Percentiles rank a stretch among this genome's conserved stretches.
These are phyloP conservation scores for Starmerella apis DNA, from an alignment of 805 yeast genomes.

Conservation along the genomic window DNA sequence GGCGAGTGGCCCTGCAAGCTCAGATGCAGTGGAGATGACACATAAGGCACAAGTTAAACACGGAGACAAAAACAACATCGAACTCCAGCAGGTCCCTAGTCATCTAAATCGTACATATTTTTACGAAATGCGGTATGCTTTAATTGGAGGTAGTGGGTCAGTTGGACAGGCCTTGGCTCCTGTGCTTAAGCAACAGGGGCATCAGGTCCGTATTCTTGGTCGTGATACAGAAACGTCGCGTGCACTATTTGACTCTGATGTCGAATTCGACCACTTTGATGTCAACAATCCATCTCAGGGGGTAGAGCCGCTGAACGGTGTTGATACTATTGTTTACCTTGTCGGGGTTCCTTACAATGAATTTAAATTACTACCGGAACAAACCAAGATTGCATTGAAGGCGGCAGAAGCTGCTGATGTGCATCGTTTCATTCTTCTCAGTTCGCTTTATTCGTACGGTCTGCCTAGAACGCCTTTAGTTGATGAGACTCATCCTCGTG, in stretches of 20 bases:
- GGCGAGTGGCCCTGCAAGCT: too few species aligned
- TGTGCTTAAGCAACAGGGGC: not conserved
- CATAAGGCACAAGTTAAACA: too few species aligned
- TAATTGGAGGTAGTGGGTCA: slow-evolving; percentile 3
- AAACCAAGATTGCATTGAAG: not conserved
- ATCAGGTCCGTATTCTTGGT: not conserved
- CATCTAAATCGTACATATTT: not conserved
- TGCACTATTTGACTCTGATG: not conserved
- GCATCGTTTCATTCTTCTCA: not conserved
- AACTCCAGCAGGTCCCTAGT: too few species aligned
- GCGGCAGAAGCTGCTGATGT: not conserved
- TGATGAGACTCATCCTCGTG: slow-evolving; percentile 2
- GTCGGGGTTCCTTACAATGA: slow-evolving; percentile 2
- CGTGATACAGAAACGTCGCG: not conserved
- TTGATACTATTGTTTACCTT: not conserved
- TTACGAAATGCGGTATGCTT: not conserved
- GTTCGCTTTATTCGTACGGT: not conserved
- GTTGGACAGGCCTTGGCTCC: slow-evolving; percentile 1
- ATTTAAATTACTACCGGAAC: not conserved
- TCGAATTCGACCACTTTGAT: not conserved
- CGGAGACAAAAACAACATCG: too few species aligned
- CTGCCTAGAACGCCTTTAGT: not conserved
- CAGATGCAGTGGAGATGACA: too few species aligned
- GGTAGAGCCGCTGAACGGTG: not conserved
- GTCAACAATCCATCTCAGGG: not conserved